These are phyloP conservation scores for Colletotrichum sojae DNA, from an alignment of 2,329 filamentous ascomycete genomes.

Conservation along the genomic window DNA sequence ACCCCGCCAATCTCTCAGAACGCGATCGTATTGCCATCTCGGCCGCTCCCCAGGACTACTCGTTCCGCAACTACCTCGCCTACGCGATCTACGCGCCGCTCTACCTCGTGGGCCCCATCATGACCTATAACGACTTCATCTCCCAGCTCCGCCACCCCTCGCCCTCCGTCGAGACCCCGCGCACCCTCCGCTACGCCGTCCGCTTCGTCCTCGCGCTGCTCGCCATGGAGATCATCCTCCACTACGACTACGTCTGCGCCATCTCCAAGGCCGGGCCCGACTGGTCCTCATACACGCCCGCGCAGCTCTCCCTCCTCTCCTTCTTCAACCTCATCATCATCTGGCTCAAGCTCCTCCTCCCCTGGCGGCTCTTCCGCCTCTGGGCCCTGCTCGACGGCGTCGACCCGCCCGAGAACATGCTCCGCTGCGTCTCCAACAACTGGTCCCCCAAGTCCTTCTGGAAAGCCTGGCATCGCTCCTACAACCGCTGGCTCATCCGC, in stretches of 20 bases:
- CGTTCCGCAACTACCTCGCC: slow-evolving; percentile 88
- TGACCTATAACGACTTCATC: slow-evolving; percentile 99
- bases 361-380: slow-evolving; percentile 99
- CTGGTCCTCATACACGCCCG: slow-evolving; percentile 88
- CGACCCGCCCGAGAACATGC: slow-evolving; percentile 98
- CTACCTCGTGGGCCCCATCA: slow-evolving; percentile 91
- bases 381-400: slow-evolving; percentile 93
- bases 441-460: slow-evolving; percentile 93
- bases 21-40: slow-evolving; percentile 86
- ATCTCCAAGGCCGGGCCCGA: slow-evolving; percentile 85
- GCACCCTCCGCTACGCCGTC: slow-evolving; percentile 85
- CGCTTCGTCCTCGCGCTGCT: slow-evolving; percentile 87
- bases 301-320: slow-evolving; percentile 89
- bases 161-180: slow-evolving; percentile 76
- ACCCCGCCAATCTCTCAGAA: slow-evolving; percentile 89
- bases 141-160: slow-evolving; percentile 84
- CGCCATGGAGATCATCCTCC: slow-evolving; percentile 90
- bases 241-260: slow-evolving; percentile 94
- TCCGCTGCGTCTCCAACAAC: slow-evolving; percentile 95
- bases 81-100: slow-evolving; percentile 94
- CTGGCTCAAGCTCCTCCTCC: slow-evolving; percentile 96
- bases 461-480: slow-evolving; percentile 95
- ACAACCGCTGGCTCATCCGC: slow-evolving; percentile 93
- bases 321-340: slow-evolving; percentile 98
- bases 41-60: slow-evolving; percentile 79